Conservation (phyloP, 495 filamentous ascomycete species). For the Xylaria flabelliformis region DNA sequence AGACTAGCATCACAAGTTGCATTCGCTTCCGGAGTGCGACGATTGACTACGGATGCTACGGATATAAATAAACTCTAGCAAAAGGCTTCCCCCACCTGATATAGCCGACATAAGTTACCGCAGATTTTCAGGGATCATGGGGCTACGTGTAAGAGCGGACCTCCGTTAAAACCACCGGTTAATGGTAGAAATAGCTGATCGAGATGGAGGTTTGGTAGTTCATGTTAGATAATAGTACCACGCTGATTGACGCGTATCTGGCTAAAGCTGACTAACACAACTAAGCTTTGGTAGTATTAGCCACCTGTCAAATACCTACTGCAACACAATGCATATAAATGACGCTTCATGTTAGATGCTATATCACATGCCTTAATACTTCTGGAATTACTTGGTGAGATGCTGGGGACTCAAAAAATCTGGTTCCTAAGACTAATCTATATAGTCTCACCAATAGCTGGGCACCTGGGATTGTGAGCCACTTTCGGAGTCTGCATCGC, state of each 20-base stretch:
- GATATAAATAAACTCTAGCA: neutral
- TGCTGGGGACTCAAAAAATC: neutral
- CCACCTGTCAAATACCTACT: too few species aligned
- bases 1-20: neutral
- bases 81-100: neutral
- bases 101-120: constrained; percentile 6
- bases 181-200: neutral
- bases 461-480: neutral
- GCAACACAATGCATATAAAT: too few species aligned
- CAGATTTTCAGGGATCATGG: neutral
- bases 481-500: neutral
- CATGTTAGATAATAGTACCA: too few species aligned
- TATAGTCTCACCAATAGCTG: neutral
- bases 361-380: too few species aligned
- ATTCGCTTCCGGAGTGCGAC: neutral
- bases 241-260: too few species aligned
- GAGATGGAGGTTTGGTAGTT: too few species aligned
- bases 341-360: too few species aligned
- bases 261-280: too few species aligned
- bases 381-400: too few species aligned
- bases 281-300: too few species aligned
- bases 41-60: neutral
- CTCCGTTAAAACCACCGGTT: neutral
- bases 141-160: neutral
- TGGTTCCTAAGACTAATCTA: neutral